Evolutionary conservation across 257 asterid genomes (phyloP).

Genomic region (Nicotiana otophora): DNA sequence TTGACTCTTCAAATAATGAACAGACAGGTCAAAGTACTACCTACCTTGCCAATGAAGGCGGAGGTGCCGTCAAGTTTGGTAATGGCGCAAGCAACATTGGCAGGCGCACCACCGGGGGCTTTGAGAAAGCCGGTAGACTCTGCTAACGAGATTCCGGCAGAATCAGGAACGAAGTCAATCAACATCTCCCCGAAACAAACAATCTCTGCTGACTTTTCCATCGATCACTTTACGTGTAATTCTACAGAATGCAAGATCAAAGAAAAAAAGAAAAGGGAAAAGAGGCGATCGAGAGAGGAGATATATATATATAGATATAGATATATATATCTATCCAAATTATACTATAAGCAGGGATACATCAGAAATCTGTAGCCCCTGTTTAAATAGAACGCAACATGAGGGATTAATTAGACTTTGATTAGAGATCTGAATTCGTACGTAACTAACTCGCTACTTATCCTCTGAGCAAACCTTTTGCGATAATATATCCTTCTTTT

Average conservation of each 20-base stretch:
- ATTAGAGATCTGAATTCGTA: neutral
- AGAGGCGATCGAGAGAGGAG: neutral
- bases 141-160: conserved; percentile 32
- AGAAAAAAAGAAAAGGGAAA: neutral
- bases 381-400: neutral
- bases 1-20: neutral
- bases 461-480: neutral
- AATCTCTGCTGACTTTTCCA: conserved; percentile 14
- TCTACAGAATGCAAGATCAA: neutral
- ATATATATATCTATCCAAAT: neutral
- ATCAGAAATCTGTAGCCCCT: neutral
- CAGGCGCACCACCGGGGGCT: conserved; percentile 48
- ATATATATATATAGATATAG: neutral
- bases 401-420: neutral
- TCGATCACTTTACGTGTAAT: neutral
- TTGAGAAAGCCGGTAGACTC: conserved; percentile 34
- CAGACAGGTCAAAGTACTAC: too few relatives aligned
- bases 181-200: conserved; percentile 39
- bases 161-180: conserved; percentile 37
- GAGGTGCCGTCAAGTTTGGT: conserved; percentile 35
- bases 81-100: conserved; percentile 40
- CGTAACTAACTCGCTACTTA: neutral
- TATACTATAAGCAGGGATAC: neutral
- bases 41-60: conserved; percentile 38
- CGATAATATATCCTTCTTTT: neutral